A percentile compares a stretch with the other conserved stretches of the same genome.
These are phyloP conservation scores for Daldinia childiae DNA, from an alignment of 495 filamentous ascomycete species.

Conservation along the genomic window DNA sequence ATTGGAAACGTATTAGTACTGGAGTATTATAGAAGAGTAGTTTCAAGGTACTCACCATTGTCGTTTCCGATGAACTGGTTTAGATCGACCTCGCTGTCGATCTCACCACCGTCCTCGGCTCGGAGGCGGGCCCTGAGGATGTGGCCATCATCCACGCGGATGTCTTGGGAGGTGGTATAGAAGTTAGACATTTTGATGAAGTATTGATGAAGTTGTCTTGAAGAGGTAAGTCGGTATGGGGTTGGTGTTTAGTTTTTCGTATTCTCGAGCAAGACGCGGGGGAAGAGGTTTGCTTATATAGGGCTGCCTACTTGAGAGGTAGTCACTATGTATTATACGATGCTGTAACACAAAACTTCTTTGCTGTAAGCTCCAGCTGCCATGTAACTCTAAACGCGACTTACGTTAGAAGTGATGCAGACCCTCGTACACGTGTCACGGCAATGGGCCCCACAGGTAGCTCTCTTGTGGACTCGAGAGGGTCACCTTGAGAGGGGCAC, in stretches of 20 bases:
- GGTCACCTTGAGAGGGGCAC: background rate
- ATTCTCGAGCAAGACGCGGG: background rate
- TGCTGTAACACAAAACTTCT: background rate
- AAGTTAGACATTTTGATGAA: slow-evolving; percentile 5
- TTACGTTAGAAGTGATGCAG: slow-evolving; percentile 5
- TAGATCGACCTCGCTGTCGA: background rate
- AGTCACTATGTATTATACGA: background rate
- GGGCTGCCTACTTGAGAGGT: background rate
- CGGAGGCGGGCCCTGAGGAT: slow-evolving; percentile 4
- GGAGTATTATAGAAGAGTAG: too few relatives aligned
- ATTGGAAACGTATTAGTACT: background rate
- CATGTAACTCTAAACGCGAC: background rate
- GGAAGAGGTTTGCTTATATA: background rate
- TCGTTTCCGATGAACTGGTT: slow-evolving; percentile 9
- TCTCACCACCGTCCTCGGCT: background rate
- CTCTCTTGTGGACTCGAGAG: background rate
- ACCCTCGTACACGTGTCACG: slow-evolving; percentile 4
- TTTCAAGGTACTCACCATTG: slow-evolving; percentile 5
- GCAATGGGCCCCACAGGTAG: slow-evolving; percentile 3
- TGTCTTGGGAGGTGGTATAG: background rate
- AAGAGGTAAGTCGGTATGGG: background rate
- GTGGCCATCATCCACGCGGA: slow-evolving; percentile 3
- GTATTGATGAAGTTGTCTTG: background rate
- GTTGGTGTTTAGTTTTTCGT: background rate
- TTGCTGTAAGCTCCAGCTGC: background rate